Evolutionary conservation across 2,329 filamentous ascomycete genomes (phyloP).

Genomic region (Penicillium sclerotiorum): DNA sequence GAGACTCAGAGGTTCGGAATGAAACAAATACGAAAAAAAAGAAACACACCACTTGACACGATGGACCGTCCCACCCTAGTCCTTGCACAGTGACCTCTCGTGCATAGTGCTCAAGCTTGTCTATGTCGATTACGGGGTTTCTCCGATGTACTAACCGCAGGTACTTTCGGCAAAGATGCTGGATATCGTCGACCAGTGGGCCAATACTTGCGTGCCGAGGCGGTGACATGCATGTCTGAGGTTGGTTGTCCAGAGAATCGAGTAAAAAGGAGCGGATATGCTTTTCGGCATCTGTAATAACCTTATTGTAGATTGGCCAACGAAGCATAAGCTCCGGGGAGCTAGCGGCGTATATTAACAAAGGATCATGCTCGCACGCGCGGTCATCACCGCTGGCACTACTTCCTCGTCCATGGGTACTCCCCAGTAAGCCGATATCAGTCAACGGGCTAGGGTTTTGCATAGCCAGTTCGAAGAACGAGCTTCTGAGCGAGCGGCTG

Average conservation of each 20-base stretch:
- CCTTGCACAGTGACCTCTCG: slow-evolving; percentile 26
- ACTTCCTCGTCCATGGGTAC: slow-evolving; percentile 1
- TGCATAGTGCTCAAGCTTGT: slow-evolving; percentile 23
- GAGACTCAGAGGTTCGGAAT: too few species aligned
- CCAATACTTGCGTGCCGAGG: slow-evolving; percentile 17
- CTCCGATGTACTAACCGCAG: slow-evolving; percentile 19
- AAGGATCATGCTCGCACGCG: slow-evolving; percentile 20
- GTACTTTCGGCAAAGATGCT: slow-evolving; percentile 20
- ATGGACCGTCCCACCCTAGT: slow-evolving; percentile 26
- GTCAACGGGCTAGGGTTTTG: slow-evolving; percentile 17
- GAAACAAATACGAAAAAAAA: not conserved
- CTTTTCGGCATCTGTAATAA: slow-evolving; percentile 25
- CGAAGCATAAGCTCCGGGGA: slow-evolving; percentile 27
- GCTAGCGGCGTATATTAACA: slow-evolving; percentile 23
- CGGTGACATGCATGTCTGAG: slow-evolving; percentile 3
- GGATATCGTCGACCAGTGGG: slow-evolving; percentile 22
- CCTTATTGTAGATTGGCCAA: slow-evolving; percentile 25
- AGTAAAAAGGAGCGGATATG: slow-evolving; percentile 26
- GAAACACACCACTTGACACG: slow-evolving; percentile 30
- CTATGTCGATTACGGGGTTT: slow-evolving; percentile 24
- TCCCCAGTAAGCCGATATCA: slow-evolving; percentile 11
- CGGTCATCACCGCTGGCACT: slow-evolving; percentile 17
- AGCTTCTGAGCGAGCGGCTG: slow-evolving; percentile 17
- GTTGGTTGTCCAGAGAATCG: slow-evolving; percentile 23
- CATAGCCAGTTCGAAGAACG: slow-evolving; percentile 17